Conservation (phyloP, 345 rosid genomes). For the Salix koriyanagi region DNA sequence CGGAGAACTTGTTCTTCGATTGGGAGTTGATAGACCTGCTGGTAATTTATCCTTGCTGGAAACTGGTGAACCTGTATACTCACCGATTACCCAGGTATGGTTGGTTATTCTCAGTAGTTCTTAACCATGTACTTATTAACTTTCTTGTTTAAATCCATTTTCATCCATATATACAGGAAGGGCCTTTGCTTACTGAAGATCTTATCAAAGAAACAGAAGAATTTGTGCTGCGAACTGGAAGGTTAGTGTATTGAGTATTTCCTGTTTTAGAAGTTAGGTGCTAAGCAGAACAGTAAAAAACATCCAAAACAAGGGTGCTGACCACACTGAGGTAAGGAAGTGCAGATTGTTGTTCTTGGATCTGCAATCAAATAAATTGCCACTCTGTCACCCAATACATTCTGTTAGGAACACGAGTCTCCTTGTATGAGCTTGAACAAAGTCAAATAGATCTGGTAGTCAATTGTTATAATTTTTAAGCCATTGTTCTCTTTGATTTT, state of each 20-base stretch:
- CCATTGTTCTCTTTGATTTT: neutral
- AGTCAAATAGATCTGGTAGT: too few species aligned
- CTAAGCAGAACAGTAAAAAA: too few species aligned
- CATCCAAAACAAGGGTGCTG: too few species aligned
- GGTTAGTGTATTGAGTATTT: constrained; percentile 43
- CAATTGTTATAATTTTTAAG: neutral
- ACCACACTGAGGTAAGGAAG: too few species aligned
- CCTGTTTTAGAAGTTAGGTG: neutral
- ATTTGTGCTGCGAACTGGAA: constrained; percentile 89
- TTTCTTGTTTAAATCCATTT: constrained; percentile 13
- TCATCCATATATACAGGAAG: constrained; percentile 57
- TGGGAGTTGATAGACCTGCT: constrained; percentile 53
- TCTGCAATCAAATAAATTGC: too few species aligned
- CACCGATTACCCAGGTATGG: constrained; percentile 82
- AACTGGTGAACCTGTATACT: constrained; percentile 83
- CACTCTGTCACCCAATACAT: too few species aligned
- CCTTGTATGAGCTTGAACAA: too few species aligned
- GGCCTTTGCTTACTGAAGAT: constrained; percentile 91
- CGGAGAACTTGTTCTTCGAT: constrained; percentile 74
- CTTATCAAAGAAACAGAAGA: constrained; percentile 95
- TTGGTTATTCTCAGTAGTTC: constrained; percentile 16
- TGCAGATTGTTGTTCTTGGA: too few species aligned
- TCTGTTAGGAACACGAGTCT: too few species aligned
- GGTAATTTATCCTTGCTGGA: constrained; percentile 75
- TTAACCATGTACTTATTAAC: constrained; percentile 1